Evolutionary conservation across 2,329 filamentous ascomycete species (phyloP).

Genomic region (Sporothrix protearum): DNA sequence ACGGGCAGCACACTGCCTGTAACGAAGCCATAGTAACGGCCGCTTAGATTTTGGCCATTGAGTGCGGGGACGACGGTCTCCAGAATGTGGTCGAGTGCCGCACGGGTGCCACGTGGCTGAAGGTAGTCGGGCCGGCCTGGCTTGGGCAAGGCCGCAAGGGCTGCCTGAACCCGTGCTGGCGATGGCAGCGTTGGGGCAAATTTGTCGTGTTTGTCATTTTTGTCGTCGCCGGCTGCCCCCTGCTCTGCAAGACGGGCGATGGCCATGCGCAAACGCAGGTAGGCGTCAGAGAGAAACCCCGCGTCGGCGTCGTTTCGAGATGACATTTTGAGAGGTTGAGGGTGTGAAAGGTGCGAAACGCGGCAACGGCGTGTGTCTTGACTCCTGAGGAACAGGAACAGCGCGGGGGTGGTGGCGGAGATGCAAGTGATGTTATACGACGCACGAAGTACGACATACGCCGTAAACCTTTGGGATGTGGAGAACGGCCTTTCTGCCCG

Average conservation of each 20-base stretch:
- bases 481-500: not conserved
- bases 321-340: not conserved
- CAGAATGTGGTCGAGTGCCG: constrained; percentile 45
- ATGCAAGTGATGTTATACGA: not conserved
- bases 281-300: constrained; percentile 29
- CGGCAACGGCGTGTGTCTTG: too few species aligned
- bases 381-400: not conserved
- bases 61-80: constrained; percentile 55
- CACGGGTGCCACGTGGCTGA: constrained; percentile 32
- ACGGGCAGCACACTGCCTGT: constrained; percentile 77
- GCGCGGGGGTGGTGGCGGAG: not conserved
- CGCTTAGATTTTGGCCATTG: constrained; percentile 60
- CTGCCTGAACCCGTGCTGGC: constrained; percentile 34
- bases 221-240: not conserved
- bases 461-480: not conserved
- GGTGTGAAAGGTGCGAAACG: not conserved
- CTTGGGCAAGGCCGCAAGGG: constrained; percentile 42
- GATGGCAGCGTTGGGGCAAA: constrained; percentile 47
- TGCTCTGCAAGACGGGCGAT: constrained; percentile 21
- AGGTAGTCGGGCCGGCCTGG: constrained; percentile 36
- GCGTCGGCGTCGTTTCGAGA: not conserved
- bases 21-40: constrained; percentile 84
- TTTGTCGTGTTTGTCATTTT: not conserved
- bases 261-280: constrained; percentile 27
- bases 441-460: too few species aligned